A percentile compares a stretch with the other conserved stretches of the same genome.
These are phyloP conservation scores for Brassica rapa DNA, from an alignment of 345 rosid genomes.

Conservation along the genomic window DNA sequence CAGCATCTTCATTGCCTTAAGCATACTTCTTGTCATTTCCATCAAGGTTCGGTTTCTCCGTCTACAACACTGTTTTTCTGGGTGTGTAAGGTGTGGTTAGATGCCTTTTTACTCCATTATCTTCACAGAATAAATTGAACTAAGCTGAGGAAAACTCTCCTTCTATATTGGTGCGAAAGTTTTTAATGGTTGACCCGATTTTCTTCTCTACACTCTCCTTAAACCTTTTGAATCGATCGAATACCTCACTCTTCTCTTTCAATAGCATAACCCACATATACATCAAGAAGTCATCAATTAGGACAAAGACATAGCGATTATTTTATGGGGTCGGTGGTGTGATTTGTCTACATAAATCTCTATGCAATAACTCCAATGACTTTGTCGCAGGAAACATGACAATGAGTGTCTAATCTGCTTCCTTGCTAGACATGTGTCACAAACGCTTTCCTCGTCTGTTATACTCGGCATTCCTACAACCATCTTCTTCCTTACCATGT, in stretches of 20 bases:
- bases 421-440: neutral
- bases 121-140: neutral
- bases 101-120: neutral
- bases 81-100: too few relatives aligned
- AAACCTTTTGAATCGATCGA: neutral
- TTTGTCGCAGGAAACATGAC: neutral
- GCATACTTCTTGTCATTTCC: neutral
- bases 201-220: neutral
- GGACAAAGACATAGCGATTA: neutral
- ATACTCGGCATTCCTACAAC: neutral
- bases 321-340: neutral
- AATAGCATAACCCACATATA: neutral
- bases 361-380: neutral
- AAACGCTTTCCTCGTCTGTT: neutral
- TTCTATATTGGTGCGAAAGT: neutral
- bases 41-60: neutral
- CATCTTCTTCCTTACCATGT: neutral
- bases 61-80: too few relatives aligned
- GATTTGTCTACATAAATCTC: neutral
- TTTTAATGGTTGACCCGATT: neutral
- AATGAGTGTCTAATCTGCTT: neutral
- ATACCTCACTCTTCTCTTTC: neutral
- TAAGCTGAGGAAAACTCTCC: neutral
- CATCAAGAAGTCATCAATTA: too few relatives aligned
- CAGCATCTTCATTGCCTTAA: neutral